Conservation (phyloP, 2,329 filamentous ascomycete genomes). For the Botrytis byssoidea region DNA sequence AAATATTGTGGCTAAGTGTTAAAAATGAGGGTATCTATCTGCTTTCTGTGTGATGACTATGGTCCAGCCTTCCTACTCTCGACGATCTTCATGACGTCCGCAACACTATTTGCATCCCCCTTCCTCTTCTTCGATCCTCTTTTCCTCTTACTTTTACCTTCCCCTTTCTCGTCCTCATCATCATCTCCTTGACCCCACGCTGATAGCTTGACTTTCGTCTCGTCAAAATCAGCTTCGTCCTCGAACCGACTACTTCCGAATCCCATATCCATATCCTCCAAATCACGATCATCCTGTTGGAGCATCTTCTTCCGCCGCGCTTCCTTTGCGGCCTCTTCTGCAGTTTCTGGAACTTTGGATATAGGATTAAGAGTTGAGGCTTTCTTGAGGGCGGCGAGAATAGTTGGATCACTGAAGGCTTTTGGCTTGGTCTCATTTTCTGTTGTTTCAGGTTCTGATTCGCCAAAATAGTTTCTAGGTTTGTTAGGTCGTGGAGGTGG, state of each 20-base stretch:
- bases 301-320: constrained; percentile 74
- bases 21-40: neutral
- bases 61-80: constrained; percentile 45
- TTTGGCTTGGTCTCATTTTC: constrained; percentile 43
- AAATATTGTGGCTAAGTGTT: too few species aligned
- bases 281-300: constrained; percentile 70
- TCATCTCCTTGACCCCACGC: constrained; percentile 60
- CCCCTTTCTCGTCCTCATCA: constrained; percentile 43
- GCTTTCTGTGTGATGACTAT: neutral
- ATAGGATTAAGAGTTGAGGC: constrained; percentile 64
- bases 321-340: constrained; percentile 56
- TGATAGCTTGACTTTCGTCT: constrained; percentile 63
- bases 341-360: constrained; percentile 42
- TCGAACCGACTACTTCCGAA: constrained; percentile 86
- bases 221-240: constrained; percentile 81
- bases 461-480: constrained; percentile 62
- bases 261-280: constrained; percentile 89
- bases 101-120: constrained; percentile 73
- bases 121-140: constrained; percentile 73
- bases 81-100: constrained; percentile 77
- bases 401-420: constrained; percentile 69
- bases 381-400: constrained; percentile 82
- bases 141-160: constrained; percentile 60
- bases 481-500: constrained; percentile 46
- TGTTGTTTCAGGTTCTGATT: constrained; percentile 48